A percentile compares a stretch with the other conserved stretches of the same genome.
Conservation (phyloP, 208 protist genomes). For the Leishmania lainsoni region DNA sequence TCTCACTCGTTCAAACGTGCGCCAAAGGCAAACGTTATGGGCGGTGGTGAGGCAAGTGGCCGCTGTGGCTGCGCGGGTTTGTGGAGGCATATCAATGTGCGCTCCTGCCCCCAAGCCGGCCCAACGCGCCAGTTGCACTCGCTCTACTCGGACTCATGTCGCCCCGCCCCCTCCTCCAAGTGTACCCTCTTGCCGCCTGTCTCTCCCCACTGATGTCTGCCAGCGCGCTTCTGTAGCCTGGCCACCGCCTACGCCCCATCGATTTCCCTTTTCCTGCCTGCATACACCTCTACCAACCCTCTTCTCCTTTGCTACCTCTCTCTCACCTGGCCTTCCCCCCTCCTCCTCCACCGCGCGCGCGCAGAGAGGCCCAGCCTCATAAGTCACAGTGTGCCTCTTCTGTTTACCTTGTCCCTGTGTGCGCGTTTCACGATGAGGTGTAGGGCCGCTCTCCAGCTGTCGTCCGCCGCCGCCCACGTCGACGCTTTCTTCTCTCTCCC, state of each 20-base stretch:
- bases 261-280: neutral
- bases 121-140: neutral
- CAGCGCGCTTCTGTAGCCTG: neutral
- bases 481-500: neutral
- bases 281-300: too few species aligned
- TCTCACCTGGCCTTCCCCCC: neutral
- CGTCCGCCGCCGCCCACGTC: neutral
- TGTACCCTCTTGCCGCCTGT: neutral
- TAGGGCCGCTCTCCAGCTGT: neutral
- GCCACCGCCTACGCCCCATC: neutral
- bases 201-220: neutral
- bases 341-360: neutral
- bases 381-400: neutral
- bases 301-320: too few species aligned
- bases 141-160: neutral
- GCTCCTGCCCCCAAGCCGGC: neutral
- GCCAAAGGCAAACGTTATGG: neutral
- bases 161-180: neutral
- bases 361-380: neutral
- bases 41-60: neutral
- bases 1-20: neutral
- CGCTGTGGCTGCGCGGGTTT: neutral
- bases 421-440: neutral
- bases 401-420: neutral
- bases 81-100: neutral